phyloP scores from a whole-genome alignment of 805 yeast genomes.

The Candida palmyrensis region DNA sequence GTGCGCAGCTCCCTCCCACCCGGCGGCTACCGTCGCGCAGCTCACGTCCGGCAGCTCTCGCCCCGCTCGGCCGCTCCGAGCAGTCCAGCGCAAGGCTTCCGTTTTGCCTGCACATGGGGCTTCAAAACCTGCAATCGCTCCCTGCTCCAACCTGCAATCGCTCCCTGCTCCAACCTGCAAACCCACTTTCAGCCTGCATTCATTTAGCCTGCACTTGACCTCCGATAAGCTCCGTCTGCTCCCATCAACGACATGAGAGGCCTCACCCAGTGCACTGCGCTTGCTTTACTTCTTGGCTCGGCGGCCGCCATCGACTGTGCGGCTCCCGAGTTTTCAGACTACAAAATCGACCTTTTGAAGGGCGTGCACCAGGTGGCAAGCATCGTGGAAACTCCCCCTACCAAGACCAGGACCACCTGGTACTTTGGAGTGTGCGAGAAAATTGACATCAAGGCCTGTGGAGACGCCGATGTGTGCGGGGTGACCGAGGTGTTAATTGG shows the following conservation, averaged over 20 bases:
- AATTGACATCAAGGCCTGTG: constrained; percentile 25
- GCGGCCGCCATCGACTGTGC: constrained; percentile 28
- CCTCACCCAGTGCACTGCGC: too few relatives aligned
- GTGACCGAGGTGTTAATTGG: constrained; percentile 51
- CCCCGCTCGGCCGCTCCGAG: too few relatives aligned
- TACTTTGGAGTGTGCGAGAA: constrained; percentile 65
- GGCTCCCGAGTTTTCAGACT: constrained; percentile 27
- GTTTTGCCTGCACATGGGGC: too few relatives aligned
- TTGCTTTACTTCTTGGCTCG: constrained; percentile 1
- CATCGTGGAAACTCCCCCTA: constrained; percentile 71
- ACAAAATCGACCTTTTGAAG: constrained; percentile 42
- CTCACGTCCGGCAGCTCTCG: too few relatives aligned
- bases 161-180: background rate
- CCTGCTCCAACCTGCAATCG: too few relatives aligned
- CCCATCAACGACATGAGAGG: background rate
- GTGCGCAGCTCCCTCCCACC: too few relatives aligned
- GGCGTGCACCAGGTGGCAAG: constrained; percentile 43
- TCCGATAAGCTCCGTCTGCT: background rate
- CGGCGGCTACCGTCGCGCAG: too few relatives aligned
- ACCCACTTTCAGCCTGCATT: background rate
- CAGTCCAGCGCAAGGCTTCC: too few relatives aligned
- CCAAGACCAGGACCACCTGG: constrained; percentile 60
- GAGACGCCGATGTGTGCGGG: constrained; percentile 76
- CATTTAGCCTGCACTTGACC: background rate
- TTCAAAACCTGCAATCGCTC: too few relatives aligned